Conservation (phyloP, 495 filamentous ascomycete genomes). For the Recurvomyces mirabilis region DNA sequence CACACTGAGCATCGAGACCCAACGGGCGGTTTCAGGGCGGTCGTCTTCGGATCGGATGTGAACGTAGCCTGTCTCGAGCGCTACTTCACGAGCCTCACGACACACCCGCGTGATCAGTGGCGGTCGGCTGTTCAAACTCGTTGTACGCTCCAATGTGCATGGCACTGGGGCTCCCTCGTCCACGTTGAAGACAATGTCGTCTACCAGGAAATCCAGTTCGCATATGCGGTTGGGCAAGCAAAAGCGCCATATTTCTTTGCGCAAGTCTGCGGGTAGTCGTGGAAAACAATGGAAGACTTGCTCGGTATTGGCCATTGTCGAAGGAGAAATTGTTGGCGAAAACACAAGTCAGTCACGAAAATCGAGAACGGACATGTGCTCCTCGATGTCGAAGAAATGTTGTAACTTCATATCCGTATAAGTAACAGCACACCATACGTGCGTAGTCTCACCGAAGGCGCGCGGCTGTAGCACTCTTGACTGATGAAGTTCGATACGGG, state of each 20-base stretch:
- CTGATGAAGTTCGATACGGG: too few species aligned
- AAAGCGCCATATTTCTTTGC: conserved; percentile 1
- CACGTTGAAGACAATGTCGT: conserved; percentile 1
- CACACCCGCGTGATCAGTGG: conserved; percentile 1
- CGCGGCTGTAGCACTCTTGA: too few species aligned
- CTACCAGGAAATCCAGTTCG: background rate
- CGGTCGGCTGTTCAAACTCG: background rate
- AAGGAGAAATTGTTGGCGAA: too few species aligned
- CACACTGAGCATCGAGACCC: too few species aligned
- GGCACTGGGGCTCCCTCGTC: background rate
- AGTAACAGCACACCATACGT: too few species aligned
- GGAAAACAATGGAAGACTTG: conserved; percentile 1
- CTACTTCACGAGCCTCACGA: background rate
- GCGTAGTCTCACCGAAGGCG: too few species aligned
- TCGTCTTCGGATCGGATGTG: too few species aligned
- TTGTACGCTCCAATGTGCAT: background rate
- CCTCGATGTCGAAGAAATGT: too few species aligned
- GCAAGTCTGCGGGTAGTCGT: background rate
- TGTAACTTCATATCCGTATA: too few species aligned
- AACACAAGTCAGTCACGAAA: too few species aligned
- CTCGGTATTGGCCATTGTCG: background rate
- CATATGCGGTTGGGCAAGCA: conserved; percentile 1
- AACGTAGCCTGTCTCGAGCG: conserved; percentile 1
- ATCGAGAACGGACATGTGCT: too few species aligned
- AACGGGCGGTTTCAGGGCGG: too few species aligned